Base-by-base conservation (phyloP, 2,329 filamentous ascomycete genomes). In the Clonostachys rhizophaga region DNA sequence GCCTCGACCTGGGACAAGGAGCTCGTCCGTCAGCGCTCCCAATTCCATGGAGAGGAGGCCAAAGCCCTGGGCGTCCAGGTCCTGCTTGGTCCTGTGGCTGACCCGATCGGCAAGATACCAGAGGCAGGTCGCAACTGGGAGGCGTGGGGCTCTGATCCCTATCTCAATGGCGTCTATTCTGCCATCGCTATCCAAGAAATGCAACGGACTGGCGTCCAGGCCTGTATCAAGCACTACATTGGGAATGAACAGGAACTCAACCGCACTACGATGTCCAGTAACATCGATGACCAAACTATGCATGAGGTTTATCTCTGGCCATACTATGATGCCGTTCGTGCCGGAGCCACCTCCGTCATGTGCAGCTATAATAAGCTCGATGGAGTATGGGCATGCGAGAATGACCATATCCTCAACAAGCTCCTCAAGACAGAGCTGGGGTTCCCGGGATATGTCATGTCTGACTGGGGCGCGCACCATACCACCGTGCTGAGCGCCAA, bases 81-180 rank as follows among this genome's bases (percentile, higher is more conserved):
- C 9, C 64, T 89, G 16, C 76, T 95, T 1, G 89, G 88, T 0
- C 89, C 89, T 7, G 81, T 85, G 0, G 84, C 87, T 65, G 89
- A 89, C 0, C 83, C 89, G 0, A 62, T 95, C 3, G 89, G 89
- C 7, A 82, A 88, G 56, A 79, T 84, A 57, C 84, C 88, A 2
- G 73, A 79, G 42, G 89, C 83, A 34, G 89, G 89, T 0, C 74
- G 89, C 37, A 91, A 89, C 59, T 95, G 89, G 89, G 89, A 94
- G 62, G 87, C 84, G 0, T 94, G 92, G 59, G 86, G 87, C 1
- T 74, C 84, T 2, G 89, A 94, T 59, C 88, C 89, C 0, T 89
- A 92, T 45, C 74, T 94, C 1, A 51, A 81, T 17, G 85, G 83
- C 16, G 70, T 85, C 52, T 80, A 76, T 10, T 81, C 83, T 59